Evolutionary conservation across 2,329 filamentous ascomycete species (phyloP).

Genomic region (Phyllosticta citribraziliensis): DNA sequence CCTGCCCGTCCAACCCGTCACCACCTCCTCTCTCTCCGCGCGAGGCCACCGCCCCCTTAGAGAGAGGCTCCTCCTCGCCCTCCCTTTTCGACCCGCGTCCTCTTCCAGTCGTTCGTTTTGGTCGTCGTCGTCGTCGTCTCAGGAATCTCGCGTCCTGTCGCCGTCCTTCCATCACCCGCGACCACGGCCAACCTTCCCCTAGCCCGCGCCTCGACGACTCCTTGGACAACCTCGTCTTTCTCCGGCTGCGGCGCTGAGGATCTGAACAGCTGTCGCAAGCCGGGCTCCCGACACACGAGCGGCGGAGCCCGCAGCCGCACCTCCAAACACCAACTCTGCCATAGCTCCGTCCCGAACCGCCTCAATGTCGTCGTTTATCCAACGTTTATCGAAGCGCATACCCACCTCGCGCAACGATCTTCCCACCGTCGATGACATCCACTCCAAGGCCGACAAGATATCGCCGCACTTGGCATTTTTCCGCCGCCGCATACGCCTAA

Average conservation of each 20-base stretch:
- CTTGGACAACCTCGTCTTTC: neutral
- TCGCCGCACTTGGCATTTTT: conserved; percentile 65
- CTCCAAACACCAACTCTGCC: neutral
- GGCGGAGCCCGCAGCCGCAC: conserved; percentile 10
- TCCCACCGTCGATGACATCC: conserved; percentile 35
- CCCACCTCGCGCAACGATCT: conserved; percentile 32
- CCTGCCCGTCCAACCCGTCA: neutral
- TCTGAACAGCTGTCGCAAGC: neutral
- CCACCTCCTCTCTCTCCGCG: neutral
- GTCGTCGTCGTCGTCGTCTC: neutral
- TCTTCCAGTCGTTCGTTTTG: conserved; percentile 8
- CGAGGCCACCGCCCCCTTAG: neutral
- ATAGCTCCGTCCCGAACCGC: conserved; percentile 7
- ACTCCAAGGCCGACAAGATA: conserved; percentile 32
- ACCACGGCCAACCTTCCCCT: neutral
- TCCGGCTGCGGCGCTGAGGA: neutral
- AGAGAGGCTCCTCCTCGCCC: neutral
- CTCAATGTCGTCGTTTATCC: conserved; percentile 36
- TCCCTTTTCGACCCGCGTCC: neutral
- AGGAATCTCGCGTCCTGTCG: conserved; percentile 2
- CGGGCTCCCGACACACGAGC: conserved; percentile 12
- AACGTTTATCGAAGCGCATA: conserved; percentile 36
- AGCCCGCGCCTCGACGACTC: neutral
- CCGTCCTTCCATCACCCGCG: neutral
- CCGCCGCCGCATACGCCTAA: conserved; percentile 73